These are phyloP conservation scores for Physcomitrellopsis africana DNA, from an alignment of 225 moss, liverwort and hornwort species.

Conservation along the genomic window DNA sequence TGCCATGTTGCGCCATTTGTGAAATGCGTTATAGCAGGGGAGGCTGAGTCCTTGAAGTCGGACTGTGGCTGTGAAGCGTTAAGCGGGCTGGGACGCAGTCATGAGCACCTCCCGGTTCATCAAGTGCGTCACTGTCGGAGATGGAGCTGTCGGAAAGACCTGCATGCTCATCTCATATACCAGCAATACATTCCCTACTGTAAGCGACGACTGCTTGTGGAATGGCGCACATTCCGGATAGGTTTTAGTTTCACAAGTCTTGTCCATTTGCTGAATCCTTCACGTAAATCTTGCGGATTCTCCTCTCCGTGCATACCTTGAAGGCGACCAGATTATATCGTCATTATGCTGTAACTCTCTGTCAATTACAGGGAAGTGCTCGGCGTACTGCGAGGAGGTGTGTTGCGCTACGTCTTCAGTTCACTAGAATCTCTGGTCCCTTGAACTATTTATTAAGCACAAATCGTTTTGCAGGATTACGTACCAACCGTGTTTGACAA, in stretches of 20 bases:
- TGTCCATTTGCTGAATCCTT: not conserved
- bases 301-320: not conserved
- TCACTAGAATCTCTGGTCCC: slow-evolving; percentile 31
- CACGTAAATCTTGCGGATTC: not conserved
- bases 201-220: slow-evolving; percentile 47
- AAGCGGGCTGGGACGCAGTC: slow-evolving; percentile 51
- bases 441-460: slow-evolving; percentile 27
- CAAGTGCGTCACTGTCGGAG: slow-evolving; percentile 99
- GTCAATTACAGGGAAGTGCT: not conserved
- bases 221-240: slow-evolving; percentile 14
- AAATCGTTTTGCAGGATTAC: slow-evolving; percentile 70
- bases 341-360: not conserved
- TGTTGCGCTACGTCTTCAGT: slow-evolving; percentile 33
- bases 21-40: slow-evolving; percentile 55
- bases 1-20: slow-evolving; percentile 55
- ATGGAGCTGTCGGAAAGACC: slow-evolving; percentile 99
- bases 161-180: slow-evolving; percentile 99
- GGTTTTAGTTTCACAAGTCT: slow-evolving; percentile 16
- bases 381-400: not conserved
- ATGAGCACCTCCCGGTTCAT: slow-evolving; percentile 99
- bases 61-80: slow-evolving; percentile 35
- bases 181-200: slow-evolving; percentile 99
- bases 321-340: not conserved
- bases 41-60: slow-evolving; percentile 46
- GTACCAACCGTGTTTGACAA: slow-evolving; percentile 99